Evolutionary conservation across 2,329 filamentous ascomycete species (phyloP).

Genomic region (Aspergillus novoparasiticus): DNA sequence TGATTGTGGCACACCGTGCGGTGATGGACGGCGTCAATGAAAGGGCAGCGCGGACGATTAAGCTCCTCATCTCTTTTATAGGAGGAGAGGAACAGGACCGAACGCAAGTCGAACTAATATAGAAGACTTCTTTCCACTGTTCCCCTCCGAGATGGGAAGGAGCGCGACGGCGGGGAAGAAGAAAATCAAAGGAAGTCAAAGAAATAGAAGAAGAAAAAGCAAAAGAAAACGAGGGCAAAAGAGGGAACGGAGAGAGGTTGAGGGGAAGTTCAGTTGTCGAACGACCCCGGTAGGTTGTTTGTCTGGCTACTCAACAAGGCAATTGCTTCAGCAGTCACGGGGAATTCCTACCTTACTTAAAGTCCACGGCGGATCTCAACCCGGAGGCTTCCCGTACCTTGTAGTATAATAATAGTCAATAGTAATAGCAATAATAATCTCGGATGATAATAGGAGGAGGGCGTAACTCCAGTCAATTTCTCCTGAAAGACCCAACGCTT

Average conservation of each 20-base stretch:
- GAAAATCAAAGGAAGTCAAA: not conserved
- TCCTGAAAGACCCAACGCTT: not conserved
- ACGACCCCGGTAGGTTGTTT: not conserved
- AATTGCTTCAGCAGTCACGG: slow-evolving; percentile 2
- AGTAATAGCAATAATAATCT: not conserved
- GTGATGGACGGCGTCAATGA: not conserved
- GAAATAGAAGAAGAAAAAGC: not conserved
- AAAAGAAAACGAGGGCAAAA: not conserved
- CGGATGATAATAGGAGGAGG: not conserved
- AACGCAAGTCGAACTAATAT: not conserved
- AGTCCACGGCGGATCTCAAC: not conserved
- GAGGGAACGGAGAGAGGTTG: not conserved
- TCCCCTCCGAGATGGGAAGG: slow-evolving; percentile 1
- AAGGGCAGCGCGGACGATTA: not conserved
- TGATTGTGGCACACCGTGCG: not conserved
- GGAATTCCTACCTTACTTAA: not conserved
- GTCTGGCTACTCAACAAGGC: not conserved
- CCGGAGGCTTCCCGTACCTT: not conserved
- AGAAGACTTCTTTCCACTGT: not conserved
- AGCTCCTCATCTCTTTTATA: slow-evolving; percentile 6
- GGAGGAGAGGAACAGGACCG: slow-evolving; percentile 7
- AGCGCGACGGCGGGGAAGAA: not conserved
- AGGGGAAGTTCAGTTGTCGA: not conserved
- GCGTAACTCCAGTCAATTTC: not conserved
- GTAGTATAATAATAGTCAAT: not conserved